Base-by-base conservation (phyloP, 768 basidiomycete genomes). In the Agrocybe pediades region DNA sequence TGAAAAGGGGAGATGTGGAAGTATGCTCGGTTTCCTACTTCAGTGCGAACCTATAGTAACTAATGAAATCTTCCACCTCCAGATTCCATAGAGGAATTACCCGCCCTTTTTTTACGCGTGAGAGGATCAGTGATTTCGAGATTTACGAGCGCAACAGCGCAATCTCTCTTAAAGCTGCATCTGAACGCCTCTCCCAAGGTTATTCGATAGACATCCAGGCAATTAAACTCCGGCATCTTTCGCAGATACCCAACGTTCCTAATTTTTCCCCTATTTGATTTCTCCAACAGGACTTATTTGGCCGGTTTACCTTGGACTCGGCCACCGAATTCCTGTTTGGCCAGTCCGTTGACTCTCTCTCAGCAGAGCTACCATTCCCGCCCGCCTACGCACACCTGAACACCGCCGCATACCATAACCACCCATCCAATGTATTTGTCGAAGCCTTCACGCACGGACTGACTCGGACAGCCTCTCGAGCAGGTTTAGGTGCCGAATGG, bases 41-140 rank as follows among this genome's bases (percentile, higher is more conserved):
- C 25, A 23, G 33, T 8, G 11, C 20, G 23, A 16, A 25, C 21
- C 11, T 21, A 20, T 20, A 7, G n/a, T 17, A n/a, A n/a, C n/a
- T 19, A 13, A 19, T 9, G 24, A 41, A 49, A 6, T 9, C 11
- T 27, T 27, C 8, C 19, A 16, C 19, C 25, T 41, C n/a, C 47
- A 62, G 85, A 58, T 78, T 85, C 57, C 86, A 88, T 62, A 80
- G 87, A 11, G 60, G 74, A 3, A 85, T 89, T 72, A 83, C 85
- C 0, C 80, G 87, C 0, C 87, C 87, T 0, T 88, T 88, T 72
- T 88, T 89, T 71, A 77, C 66, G 51, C 77, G 74, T 29, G 86
- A 87, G 24, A 70, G 77, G 36, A 78, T 86, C 43, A 78, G 74
- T 45, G 78, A 86, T 61, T 87, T 85, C 52, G 79, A 85, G 33